These are phyloP conservation scores for Verticillium zaregamsianum DNA, from an alignment of 2,329 filamentous ascomycete genomes.

Conservation along the genomic window DNA sequence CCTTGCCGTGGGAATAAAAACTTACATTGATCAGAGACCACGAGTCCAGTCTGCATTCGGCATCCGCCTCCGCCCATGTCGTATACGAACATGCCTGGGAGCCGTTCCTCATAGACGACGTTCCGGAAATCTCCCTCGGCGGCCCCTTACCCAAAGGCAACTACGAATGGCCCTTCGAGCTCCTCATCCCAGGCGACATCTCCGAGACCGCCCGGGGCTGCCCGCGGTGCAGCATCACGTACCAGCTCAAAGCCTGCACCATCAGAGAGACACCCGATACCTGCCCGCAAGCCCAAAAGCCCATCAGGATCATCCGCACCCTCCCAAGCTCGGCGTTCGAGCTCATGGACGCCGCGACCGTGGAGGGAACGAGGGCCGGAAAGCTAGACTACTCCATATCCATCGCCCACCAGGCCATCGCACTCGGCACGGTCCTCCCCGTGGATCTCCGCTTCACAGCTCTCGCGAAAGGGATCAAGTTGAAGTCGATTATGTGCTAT, in stretches of 20 bases:
- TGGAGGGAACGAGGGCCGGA: conserved; percentile 2
- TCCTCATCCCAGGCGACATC: conserved; percentile 1
- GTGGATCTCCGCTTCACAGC: conserved; percentile 2
- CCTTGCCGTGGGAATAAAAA: background rate
- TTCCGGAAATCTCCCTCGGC: background rate
- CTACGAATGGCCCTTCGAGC: conserved; percentile 6
- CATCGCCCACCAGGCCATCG: conserved; percentile 3
- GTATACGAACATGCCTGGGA: conserved; percentile 3
- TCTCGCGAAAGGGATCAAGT: background rate
- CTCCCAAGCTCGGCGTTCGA: conserved; percentile 2
- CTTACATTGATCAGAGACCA: background rate
- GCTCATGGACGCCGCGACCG: conserved; percentile 5
- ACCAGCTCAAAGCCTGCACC: conserved; percentile 5
- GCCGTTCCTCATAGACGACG: conserved; percentile 5
- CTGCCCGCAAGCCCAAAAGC: background rate
- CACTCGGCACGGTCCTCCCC: conserved; percentile 4
- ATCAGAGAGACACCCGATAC: background rate
- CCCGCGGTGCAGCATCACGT: conserved; percentile 4
- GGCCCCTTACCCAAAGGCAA: background rate
- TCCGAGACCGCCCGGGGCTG: conserved; percentile 5
- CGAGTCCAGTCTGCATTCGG: background rate
- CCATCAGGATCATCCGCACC: conserved; percentile 4
- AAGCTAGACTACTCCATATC: conserved; percentile 2
- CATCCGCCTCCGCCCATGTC: background rate
- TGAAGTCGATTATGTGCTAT: background rate